Percentiles rank a stretch among this genome's conserved stretches.
phyloP scores from a whole-genome alignment of 2,329 filamentous ascomycete species.

The Stachybotrys chlorohalonatus region DNA sequence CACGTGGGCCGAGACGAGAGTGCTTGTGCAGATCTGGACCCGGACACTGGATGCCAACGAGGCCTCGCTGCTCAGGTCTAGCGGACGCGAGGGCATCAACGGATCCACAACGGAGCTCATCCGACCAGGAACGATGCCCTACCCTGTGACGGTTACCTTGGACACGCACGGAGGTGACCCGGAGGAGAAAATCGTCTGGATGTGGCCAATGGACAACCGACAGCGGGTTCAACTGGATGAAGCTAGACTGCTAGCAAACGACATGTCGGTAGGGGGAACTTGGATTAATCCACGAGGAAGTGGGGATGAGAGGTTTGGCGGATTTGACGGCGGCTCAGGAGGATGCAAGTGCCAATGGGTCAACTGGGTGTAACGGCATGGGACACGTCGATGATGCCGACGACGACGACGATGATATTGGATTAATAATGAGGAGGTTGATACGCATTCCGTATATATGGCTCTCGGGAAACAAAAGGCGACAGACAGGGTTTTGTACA shows the following conservation, averaged over 20 bases:
- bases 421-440: not conserved
- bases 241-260: constrained; percentile 36
- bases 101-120: constrained; percentile 18
- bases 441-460: not conserved
- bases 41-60: constrained; percentile 33
- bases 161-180: constrained; percentile 54
- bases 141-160: constrained; percentile 50
- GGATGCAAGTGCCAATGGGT: constrained; percentile 55
- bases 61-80: constrained; percentile 25
- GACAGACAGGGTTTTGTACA: not conserved
- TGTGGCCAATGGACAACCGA: constrained; percentile 38
- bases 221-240: constrained; percentile 34
- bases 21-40: constrained; percentile 60
- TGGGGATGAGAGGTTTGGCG: constrained; percentile 40
- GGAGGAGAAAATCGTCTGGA: constrained; percentile 43
- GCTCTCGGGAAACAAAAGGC: not conserved
- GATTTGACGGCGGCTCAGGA: constrained; percentile 53
- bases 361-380: constrained; percentile 32
- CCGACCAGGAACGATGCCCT: constrained; percentile 52
- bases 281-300: constrained; percentile 41
- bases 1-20: constrained; percentile 51
- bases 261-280: constrained; percentile 40
- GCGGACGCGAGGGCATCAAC: constrained; percentile 16
- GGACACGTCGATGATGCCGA: not conserved
- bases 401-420: not conserved